These are phyloP conservation scores for Hymenoscyphus albidus DNA, from an alignment of 2,329 filamentous ascomycete species.

Conservation along the genomic window DNA sequence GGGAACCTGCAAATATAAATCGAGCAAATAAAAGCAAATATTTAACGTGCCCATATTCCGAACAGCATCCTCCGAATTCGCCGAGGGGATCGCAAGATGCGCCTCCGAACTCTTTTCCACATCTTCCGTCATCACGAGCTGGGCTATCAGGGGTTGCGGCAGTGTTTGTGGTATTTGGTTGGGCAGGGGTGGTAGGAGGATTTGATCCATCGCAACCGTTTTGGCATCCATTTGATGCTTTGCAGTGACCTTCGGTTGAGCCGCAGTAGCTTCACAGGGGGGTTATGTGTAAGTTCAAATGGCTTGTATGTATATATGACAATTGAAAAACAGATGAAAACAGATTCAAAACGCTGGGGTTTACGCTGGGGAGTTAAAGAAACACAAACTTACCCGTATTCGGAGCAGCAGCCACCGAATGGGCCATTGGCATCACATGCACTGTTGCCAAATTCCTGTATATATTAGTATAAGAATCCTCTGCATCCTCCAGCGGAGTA, in stretches of 20 bases:
- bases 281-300: slow-evolving; percentile 5
- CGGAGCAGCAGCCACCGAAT: slow-evolving; percentile 33
- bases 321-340: not conserved
- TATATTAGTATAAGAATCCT: not conserved
- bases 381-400: slow-evolving; percentile 28
- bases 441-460: slow-evolving; percentile 26
- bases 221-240: slow-evolving; percentile 31
- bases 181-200: slow-evolving; percentile 1
- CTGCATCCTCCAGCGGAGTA: not conserved
- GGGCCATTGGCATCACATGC: slow-evolving; percentile 30
- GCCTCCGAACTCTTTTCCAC: slow-evolving; percentile 18
- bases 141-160: slow-evolving; percentile 6
- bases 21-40: not conserved
- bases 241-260: slow-evolving; percentile 26
- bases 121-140: slow-evolving; percentile 18
- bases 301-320: slow-evolving; percentile 2
- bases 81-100: slow-evolving; percentile 17
- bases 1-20: not conserved
- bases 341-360: no score
- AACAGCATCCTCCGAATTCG: slow-evolving; percentile 17
- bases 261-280: slow-evolving; percentile 26
- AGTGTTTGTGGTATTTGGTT: not conserved
- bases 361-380: not conserved
- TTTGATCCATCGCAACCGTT: slow-evolving; percentile 25
- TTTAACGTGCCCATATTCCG: slow-evolving; percentile 18